Conservation (phyloP, 2,329 filamentous ascomycete species). For the Cladosporium sp. region DNA sequence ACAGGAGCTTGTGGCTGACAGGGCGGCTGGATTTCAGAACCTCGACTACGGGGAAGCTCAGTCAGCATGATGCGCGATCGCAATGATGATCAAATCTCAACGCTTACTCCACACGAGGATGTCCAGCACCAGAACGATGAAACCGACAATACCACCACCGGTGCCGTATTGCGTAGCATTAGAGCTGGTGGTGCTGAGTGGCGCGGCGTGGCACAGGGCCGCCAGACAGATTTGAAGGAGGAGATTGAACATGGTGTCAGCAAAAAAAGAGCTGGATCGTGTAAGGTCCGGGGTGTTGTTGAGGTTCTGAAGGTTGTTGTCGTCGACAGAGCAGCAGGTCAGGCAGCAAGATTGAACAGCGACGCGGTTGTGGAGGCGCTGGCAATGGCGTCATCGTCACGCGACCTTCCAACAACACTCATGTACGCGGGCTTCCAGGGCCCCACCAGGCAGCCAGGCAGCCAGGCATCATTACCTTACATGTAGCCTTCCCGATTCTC, state of each 20-base stretch:
- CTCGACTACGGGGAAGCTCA: constrained; percentile 45
- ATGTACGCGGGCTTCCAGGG: too few relatives aligned
- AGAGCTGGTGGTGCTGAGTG: constrained; percentile 35
- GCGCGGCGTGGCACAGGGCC: constrained; percentile 44
- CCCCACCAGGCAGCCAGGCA: too few relatives aligned
- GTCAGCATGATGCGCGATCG: constrained; percentile 12
- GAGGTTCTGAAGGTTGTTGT: not conserved
- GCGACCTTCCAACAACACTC: not conserved
- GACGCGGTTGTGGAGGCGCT: not conserved
- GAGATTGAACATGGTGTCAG: constrained; percentile 21
- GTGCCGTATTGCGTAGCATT: constrained; percentile 53
- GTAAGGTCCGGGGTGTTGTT: not conserved
- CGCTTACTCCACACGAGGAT: constrained; percentile 57
- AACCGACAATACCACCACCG: constrained; percentile 55
- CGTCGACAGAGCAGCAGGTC: not conserved
- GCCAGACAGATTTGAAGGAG: constrained; percentile 51
- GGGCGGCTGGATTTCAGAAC: constrained; percentile 59
- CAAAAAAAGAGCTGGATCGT: not conserved
- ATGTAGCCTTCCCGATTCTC: too few relatives aligned
- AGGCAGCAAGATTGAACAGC: not conserved
- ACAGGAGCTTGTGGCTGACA: constrained; percentile 52
- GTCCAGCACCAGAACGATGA: constrained; percentile 56
- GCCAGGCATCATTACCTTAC: too few relatives aligned
- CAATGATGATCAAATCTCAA: not conserved
- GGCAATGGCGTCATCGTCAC: not conserved